A percentile compares a stretch with the other conserved stretches of the same genome.
Conservation (phyloP, 805 yeast species). For the Candida sakaeoensis region DNA sequence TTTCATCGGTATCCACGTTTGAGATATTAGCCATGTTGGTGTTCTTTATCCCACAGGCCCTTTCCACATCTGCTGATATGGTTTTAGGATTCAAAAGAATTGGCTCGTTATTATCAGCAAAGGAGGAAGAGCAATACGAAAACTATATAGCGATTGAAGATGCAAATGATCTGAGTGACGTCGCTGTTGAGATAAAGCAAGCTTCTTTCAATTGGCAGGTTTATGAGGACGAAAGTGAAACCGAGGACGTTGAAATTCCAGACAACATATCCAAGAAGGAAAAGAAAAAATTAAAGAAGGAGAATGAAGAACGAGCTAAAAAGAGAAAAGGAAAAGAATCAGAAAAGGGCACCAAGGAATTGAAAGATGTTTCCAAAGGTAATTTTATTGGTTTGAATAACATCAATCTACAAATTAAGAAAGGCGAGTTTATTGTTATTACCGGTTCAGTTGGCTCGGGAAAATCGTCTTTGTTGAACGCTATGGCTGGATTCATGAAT, state of each 20-base stretch:
- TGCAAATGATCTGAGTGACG: slow-evolving; percentile 11
- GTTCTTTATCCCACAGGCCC: slow-evolving; percentile 60
- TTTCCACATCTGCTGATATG: slow-evolving; percentile 65
- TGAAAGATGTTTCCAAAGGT: slow-evolving; percentile 1
- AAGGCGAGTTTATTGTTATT: slow-evolving; percentile 69
- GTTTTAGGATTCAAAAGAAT: slow-evolving; percentile 56
- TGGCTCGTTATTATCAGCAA: slow-evolving; percentile 44
- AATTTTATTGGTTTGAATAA: slow-evolving; percentile 44
- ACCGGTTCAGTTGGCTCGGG: slow-evolving; percentile 86
- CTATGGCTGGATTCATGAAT: slow-evolving; percentile 70
- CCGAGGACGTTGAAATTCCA: slow-evolving; percentile 13
- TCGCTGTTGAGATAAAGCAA: slow-evolving; percentile 43
- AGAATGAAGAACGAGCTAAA: slow-evolving; percentile 7
- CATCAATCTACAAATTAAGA: slow-evolving; percentile 50
- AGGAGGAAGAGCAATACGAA: slow-evolving; percentile 27
- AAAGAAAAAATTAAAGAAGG: slow-evolving; percentile 16
- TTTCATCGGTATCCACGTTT: slow-evolving; percentile 65
- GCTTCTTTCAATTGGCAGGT: slow-evolving; percentile 69
- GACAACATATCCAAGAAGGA: slow-evolving; percentile 16
- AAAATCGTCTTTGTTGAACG: slow-evolving; percentile 67
- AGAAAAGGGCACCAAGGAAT: slow-evolving; percentile 8
- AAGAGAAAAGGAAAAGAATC: slow-evolving; percentile 5
- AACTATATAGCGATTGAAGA: slow-evolving; percentile 5
- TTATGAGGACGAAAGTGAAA: slow-evolving; percentile 16
- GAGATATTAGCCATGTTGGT: slow-evolving; percentile 55